Conservation (phyloP, 2,329 filamentous ascomycete species). For the Tolypocladium tundrense region DNA sequence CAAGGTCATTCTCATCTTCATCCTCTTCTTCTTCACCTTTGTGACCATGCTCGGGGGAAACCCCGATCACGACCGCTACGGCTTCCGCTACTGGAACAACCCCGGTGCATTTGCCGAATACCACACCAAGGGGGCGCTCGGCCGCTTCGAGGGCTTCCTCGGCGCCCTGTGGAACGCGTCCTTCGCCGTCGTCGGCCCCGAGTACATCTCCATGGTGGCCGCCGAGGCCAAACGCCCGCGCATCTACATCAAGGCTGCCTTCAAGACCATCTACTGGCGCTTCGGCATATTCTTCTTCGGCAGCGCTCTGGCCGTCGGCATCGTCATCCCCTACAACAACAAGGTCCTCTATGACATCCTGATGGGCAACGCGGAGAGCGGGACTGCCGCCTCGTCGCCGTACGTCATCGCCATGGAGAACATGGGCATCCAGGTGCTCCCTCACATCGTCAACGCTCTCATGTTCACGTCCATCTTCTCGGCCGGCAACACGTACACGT, state of each 20-base stretch:
- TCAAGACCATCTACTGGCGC: constrained; percentile 64
- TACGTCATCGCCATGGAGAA: constrained; percentile 54
- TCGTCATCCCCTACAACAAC: constrained; percentile 57
- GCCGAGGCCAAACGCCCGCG: constrained; percentile 58
- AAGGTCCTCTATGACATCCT: constrained; percentile 40
- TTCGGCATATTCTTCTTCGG: constrained; percentile 63
- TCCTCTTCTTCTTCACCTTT: constrained; percentile 66
- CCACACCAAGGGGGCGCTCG: constrained; percentile 48
- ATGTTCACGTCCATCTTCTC: constrained; percentile 33
- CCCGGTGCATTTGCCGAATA: constrained; percentile 36
- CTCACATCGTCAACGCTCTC: constrained; percentile 47
- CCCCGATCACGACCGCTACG: constrained; percentile 56
- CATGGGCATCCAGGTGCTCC: constrained; percentile 40
- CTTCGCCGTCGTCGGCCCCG: constrained; percentile 56
- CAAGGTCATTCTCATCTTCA: constrained; percentile 57
- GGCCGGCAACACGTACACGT: constrained; percentile 40
- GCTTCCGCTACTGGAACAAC: constrained; percentile 56
- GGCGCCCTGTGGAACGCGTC: constrained; percentile 54
- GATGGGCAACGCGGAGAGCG: constrained; percentile 22
- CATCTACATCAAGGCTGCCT: constrained; percentile 54
- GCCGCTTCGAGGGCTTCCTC: constrained; percentile 61
- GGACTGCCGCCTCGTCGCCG: constrained; percentile 46
- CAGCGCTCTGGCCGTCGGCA: constrained; percentile 55
- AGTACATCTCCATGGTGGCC: constrained; percentile 59
- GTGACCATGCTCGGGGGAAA: constrained; percentile 73